phyloP scores from a whole-genome alignment of 2,329 filamentous ascomycete species.

The Colletotrichum cordylinicola region DNA sequence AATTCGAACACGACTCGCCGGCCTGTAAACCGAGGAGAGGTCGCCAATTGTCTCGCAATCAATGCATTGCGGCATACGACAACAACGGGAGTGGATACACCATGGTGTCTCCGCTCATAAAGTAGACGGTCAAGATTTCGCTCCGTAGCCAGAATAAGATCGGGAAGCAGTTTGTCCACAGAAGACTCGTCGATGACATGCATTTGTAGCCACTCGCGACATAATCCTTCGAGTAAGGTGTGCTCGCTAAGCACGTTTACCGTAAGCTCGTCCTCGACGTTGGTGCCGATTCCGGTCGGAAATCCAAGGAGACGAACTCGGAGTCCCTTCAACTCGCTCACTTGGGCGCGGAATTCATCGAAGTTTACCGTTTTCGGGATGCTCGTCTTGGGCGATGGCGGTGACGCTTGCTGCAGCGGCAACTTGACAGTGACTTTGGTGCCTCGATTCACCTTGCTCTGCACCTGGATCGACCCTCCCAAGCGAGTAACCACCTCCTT shows the following conservation, averaged over 20 bases:
- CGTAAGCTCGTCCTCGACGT: not conserved
- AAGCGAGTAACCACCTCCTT: conserved; percentile 63
- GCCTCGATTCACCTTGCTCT: conserved; percentile 44
- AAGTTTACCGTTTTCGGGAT: conserved; percentile 19
- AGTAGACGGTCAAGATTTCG: conserved; percentile 5
- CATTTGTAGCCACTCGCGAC: conserved; percentile 37
- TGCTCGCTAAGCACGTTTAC: conserved; percentile 18
- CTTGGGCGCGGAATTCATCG: conserved; percentile 32
- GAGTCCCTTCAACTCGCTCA: conserved; percentile 34
- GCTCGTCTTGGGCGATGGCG: not conserved
- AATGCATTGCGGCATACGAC: conserved; percentile 38
- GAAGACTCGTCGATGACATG: conserved; percentile 27
- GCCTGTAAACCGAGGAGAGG: conserved; percentile 22
- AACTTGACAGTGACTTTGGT: conserved; percentile 40
- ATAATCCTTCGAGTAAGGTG: conserved; percentile 28
- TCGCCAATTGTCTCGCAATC: conserved; percentile 30
- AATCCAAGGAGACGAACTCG: conserved; percentile 32
- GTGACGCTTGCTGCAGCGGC: conserved; percentile 27
- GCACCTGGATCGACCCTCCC: conserved; percentile 64
- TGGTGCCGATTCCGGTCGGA: not conserved
- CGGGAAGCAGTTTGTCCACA: conserved; percentile 21
- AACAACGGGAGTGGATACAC: conserved; percentile 21
- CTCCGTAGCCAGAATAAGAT: conserved; percentile 30
- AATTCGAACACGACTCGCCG: conserved; percentile 36
- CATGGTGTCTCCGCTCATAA: not conserved